Evolutionary conservation across 2,329 filamentous ascomycete genomes (phyloP).

Genomic region (Colletotrichum tropicicola): DNA sequence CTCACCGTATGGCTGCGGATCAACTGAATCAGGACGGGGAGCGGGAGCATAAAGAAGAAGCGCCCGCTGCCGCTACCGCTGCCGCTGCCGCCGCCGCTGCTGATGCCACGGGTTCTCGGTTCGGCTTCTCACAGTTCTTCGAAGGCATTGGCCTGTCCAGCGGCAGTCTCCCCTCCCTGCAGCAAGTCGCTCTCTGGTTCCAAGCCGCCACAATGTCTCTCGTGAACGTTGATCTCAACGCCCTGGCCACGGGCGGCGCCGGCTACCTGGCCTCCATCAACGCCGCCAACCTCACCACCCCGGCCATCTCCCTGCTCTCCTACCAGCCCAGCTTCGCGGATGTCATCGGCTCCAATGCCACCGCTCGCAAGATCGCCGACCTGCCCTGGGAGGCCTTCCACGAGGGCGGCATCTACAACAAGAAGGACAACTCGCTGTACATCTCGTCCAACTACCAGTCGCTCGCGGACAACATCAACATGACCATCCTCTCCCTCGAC

Average conservation of each 20-base stretch:
- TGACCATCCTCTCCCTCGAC: slow-evolving; percentile 33
- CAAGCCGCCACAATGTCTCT: slow-evolving; percentile 21
- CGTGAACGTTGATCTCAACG: slow-evolving; percentile 23
- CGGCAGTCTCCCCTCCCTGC: neutral
- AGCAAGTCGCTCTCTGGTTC: slow-evolving; percentile 13
- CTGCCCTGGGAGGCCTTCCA: slow-evolving; percentile 30
- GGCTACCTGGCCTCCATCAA: slow-evolving; percentile 28
- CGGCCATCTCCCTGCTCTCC: slow-evolving; percentile 23
- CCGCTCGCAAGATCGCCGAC: slow-evolving; percentile 27
- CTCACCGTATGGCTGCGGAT: slow-evolving; percentile 7
- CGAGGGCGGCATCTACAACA: slow-evolving; percentile 32
- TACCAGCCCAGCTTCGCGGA: slow-evolving; percentile 23
- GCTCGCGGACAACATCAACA: slow-evolving; percentile 27
- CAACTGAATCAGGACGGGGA: slow-evolving; percentile 3
- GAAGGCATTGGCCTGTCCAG: slow-evolving; percentile 3
- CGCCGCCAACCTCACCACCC: slow-evolving; percentile 14
- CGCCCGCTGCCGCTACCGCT: slow-evolving; percentile 43
- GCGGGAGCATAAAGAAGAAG: slow-evolving; percentile 16
- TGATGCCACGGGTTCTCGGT: slow-evolving; percentile 22
- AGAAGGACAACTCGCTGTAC: slow-evolving; percentile 29
- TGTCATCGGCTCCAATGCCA: slow-evolving; percentile 23
- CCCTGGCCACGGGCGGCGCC: slow-evolving; percentile 26
- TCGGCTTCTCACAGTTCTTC: slow-evolving; percentile 24
- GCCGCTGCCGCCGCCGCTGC: slow-evolving; percentile 34
- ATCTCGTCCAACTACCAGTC: slow-evolving; percentile 29